Evolutionary conservation across 1,284 basidiomycete species (phyloP), one percentile per base, ranked within the genome.

Genomic region (Rhodotorula glutinis): DNA sequence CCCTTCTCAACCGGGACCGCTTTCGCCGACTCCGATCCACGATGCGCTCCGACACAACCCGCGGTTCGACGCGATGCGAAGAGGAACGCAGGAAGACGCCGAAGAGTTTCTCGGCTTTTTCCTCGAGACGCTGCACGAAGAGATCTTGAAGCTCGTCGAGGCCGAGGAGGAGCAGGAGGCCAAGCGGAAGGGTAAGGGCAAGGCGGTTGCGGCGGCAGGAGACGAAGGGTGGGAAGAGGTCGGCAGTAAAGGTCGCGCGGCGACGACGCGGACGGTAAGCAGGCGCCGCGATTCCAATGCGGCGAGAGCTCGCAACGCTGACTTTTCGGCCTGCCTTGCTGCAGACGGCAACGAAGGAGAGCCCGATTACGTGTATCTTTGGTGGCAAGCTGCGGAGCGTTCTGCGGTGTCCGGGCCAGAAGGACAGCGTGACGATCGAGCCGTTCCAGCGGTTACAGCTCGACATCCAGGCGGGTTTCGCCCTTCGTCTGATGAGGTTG

Each of bases 51-150:
- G 91, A 80, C 87, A 89, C 80, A 93, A 94, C 82, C 92, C 91
- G 80, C 84, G 91, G 63, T 98, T 98, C 76, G 92, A 96, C 74
- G 86, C 85, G 62, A 97, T 98, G 91, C 82, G 92, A 84, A 86
- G 90, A 43, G 94, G 94, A 0, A 90, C 93, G 71, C 95, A 98
- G 81, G 95, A 98, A 80, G 95, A 98, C 70, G 95, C 95, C 1
- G 94, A 98, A 79, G 95, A 98, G 80, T 98, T 97, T 80, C 83
- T 98, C n/a, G 94, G 95, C 14, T 96, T 97, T 81, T 94, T 92
- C 81, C 83, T 98, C 53, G 93, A 97, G 78, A 92, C 92, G 0
- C 82, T 98, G 4, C 93, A 97, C 79, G 95, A 98, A 76, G 95
- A 98, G 80, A 79, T 98, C 21, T 80, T 92, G 7, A 83, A 83